Conservation (phyloP, 2,329 filamentous ascomycete genomes). For the Hypoxylon sp. region DNA sequence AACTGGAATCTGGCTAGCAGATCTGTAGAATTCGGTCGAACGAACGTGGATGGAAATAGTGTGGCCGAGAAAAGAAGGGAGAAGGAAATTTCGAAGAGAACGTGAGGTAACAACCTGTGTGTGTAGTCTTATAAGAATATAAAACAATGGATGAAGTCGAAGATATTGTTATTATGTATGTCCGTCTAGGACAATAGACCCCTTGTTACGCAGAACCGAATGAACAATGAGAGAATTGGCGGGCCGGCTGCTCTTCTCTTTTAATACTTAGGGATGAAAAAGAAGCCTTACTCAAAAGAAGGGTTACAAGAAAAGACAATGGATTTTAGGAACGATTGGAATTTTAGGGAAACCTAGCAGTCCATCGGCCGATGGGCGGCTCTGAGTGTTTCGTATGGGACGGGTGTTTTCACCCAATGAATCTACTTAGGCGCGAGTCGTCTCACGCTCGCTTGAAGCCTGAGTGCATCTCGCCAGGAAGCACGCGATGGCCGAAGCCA, state of each 20-base stretch:
- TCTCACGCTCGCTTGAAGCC: slow-evolving; percentile 47
- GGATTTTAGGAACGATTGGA: slow-evolving; percentile 32
- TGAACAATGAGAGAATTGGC: slow-evolving; percentile 42
- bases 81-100: slow-evolving; percentile 25
- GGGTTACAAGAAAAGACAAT: slow-evolving; percentile 29
- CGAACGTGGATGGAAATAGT: slow-evolving; percentile 27
- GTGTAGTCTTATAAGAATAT: slow-evolving; percentile 45
- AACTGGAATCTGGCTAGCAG: slow-evolving; percentile 51
- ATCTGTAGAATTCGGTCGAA: slow-evolving; percentile 39
- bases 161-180: slow-evolving; percentile 44
- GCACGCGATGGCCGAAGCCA: slow-evolving; percentile 32
- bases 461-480: slow-evolving; percentile 36
- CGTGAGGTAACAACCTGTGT: slow-evolving; percentile 26
- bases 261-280: slow-evolving; percentile 37
- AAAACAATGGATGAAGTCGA: slow-evolving; percentile 41
- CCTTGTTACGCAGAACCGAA: slow-evolving; percentile 29
- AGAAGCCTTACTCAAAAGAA: slow-evolving; percentile 28
- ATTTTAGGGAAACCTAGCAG: slow-evolving; percentile 19
- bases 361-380: slow-evolving; percentile 21
- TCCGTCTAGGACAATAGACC: slow-evolving; percentile 49
- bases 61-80: slow-evolving; percentile 38
- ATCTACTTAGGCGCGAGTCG: slow-evolving; percentile 42
- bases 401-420: slow-evolving; percentile 48
- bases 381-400: slow-evolving; percentile 47
- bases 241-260: slow-evolving; percentile 43